phyloP scores from a whole-genome alignment of 441 rosid genomes.

The Erodium trifolium region DNA sequence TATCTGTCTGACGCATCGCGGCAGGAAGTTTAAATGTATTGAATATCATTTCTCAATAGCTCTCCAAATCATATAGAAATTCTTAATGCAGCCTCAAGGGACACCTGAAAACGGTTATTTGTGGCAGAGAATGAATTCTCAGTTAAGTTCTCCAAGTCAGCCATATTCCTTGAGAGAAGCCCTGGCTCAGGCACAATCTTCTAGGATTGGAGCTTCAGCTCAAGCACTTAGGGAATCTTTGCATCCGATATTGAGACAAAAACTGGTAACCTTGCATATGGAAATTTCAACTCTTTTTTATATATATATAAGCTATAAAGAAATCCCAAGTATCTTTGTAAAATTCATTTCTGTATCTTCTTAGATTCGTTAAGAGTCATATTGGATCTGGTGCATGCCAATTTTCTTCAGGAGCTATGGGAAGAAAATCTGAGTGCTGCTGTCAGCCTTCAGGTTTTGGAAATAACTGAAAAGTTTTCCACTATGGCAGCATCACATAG shows the following conservation, averaged over 20 bases:
- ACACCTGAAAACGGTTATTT: slow-evolving; percentile 91
- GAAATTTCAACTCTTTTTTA: slow-evolving; percentile 4
- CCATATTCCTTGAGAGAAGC: slow-evolving; percentile 99
- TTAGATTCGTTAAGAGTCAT: slow-evolving; percentile 6
- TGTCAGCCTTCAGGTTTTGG: slow-evolving; percentile 97
- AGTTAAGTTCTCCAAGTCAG: slow-evolving; percentile 96
- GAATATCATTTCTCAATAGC: neutral
- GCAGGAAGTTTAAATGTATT: neutral
- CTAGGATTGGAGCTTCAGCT: slow-evolving; percentile 97
- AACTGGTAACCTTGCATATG: slow-evolving; percentile 47
- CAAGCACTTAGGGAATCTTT: slow-evolving; percentile 97
- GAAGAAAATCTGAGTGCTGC: slow-evolving; percentile 98
- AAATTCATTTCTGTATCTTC: slow-evolving; percentile 9
- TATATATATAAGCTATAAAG: slow-evolving; percentile 8
- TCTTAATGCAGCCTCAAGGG: slow-evolving; percentile 66
- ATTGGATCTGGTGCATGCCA: slow-evolving; percentile 21
- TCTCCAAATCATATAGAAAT: slow-evolving; percentile 12
- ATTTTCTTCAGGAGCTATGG: slow-evolving; percentile 85
- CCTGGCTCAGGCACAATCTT: slow-evolving; percentile 97
- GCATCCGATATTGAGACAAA: slow-evolving; percentile 94
- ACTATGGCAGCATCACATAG: slow-evolving; percentile 78
- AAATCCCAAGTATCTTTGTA: slow-evolving; percentile 8
- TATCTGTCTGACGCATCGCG: no score
- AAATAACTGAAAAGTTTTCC: slow-evolving; percentile 87
- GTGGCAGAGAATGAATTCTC: slow-evolving; percentile 99